Percentiles rank a stretch among this genome's conserved stretches.
Conservation (phyloP, 352 stramenopile genomes). For the Phytophthora sansomeana region DNA sequence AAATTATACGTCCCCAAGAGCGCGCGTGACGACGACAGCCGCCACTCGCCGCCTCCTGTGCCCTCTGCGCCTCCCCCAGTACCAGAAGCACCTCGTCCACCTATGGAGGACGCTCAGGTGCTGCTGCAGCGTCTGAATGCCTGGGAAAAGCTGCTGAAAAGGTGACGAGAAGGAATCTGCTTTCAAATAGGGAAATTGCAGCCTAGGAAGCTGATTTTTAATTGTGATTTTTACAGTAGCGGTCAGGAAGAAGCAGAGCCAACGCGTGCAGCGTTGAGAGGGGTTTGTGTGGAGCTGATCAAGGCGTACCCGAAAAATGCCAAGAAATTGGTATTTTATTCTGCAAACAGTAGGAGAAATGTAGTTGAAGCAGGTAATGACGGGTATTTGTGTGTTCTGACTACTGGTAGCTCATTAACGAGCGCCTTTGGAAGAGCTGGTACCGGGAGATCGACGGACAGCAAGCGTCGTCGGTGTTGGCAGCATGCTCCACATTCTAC, state of each 20-base stretch:
- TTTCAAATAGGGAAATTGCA: no score
- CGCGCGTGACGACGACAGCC: neutral
- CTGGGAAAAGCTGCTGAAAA: conserved; percentile 37
- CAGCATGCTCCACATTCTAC: conserved; percentile 40
- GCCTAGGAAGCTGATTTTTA: neutral
- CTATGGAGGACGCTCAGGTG: conserved; percentile 17
- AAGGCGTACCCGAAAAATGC: conserved; percentile 40
- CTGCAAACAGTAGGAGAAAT: neutral
- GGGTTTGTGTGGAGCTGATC: conserved; percentile 50
- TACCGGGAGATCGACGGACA: conserved; percentile 60
- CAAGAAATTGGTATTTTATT: conserved; percentile 41
- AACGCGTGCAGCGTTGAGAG: conserved; percentile 27
- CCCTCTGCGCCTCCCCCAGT: neutral
- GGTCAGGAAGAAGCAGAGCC: conserved; percentile 6
- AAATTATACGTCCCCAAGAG: conserved; percentile 18
- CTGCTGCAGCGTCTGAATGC: conserved; percentile 25
- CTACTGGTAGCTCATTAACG: conserved; percentile 51
- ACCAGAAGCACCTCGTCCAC: conserved; percentile 1
- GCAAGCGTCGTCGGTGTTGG: conserved; percentile 11
- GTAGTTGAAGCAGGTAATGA: neutral
- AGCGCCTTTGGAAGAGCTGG: conserved; percentile 73
- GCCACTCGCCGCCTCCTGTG: conserved; percentile 6
- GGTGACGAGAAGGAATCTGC: no score
- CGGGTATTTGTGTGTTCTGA: conserved; percentile 7
- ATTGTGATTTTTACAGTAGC: conserved; percentile 15